A percentile compares a stretch with the other conserved stretches of the same genome.
Evolutionary conservation across 495 filamentous ascomycete species (phyloP).

Genomic region (Staphylotrichum longicolle): DNA sequence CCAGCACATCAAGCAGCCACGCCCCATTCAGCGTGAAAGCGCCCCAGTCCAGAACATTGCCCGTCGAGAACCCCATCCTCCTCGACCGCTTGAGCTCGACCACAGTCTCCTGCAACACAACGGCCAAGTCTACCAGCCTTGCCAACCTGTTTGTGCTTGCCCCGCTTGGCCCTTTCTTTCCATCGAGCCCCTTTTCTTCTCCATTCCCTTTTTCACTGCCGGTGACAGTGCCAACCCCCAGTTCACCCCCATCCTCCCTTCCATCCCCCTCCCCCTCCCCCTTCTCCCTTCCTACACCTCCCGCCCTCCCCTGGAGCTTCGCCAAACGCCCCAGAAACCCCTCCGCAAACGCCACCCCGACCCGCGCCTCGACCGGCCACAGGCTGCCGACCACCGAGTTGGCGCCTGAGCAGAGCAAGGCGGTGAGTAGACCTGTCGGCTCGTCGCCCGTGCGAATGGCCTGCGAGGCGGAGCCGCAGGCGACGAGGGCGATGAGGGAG

Average conservation of each 20-base stretch:
- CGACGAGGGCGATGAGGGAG: constrained; percentile 8
- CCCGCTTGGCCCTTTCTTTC: too few species aligned
- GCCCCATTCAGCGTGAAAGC: too few species aligned
- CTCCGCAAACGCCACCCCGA: constrained; percentile 5
- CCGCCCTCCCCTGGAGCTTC: too few species aligned
- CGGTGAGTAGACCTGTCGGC: constrained; percentile 3
- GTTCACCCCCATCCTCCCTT: background rate
- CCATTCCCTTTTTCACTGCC: too few species aligned
- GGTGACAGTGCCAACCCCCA: too few species aligned
- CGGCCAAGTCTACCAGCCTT: background rate
- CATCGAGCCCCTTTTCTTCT: too few species aligned
- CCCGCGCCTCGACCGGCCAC: constrained; percentile 3
- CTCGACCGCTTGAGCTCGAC: background rate
- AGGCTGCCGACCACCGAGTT: background rate
- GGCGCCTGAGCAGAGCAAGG: constrained; percentile 10
- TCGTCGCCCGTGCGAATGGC: constrained; percentile 5
- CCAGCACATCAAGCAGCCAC: too few species aligned
- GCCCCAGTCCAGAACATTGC: too few species aligned
- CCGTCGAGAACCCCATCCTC: background rate
- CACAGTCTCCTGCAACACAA: background rate
- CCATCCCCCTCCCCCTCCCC: too few species aligned
- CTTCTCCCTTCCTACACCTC: too few species aligned
- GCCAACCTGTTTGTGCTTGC: too few species aligned
- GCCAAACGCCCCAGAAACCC: background rate
- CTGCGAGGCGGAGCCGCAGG: constrained; percentile 7